These are phyloP conservation scores for Fusarium compactum DNA, from an alignment of 2,329 filamentous ascomycete genomes.

Conservation along the genomic window DNA sequence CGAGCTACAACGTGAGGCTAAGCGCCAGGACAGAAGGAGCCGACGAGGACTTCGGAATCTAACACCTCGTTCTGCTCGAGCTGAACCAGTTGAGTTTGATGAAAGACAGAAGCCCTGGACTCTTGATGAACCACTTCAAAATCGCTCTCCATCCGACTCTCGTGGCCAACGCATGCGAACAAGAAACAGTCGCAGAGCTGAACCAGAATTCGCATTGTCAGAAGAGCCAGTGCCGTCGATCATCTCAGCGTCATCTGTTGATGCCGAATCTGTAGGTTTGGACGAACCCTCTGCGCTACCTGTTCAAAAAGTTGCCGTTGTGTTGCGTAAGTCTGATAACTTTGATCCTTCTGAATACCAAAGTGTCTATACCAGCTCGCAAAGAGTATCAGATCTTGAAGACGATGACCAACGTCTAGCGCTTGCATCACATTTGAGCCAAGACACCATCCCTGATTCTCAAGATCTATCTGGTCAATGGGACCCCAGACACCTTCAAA, in stretches of 20 bases:
- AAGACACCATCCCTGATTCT: constrained; percentile 59
- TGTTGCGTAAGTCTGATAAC: constrained; percentile 48
- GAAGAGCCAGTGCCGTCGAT: constrained; percentile 50
- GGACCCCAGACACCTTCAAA: constrained; percentile 25
- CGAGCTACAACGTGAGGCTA: not conserved
- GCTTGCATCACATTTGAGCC: constrained; percentile 50
- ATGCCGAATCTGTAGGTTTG: constrained; percentile 34
- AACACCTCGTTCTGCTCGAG: constrained; percentile 5
- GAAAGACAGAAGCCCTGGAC: constrained; percentile 40
- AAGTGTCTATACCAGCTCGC: constrained; percentile 50
- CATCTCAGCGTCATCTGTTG: constrained; percentile 45
- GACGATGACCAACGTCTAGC: constrained; percentile 50
- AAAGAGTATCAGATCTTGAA: constrained; percentile 52
- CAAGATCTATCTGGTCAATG: constrained; percentile 53
- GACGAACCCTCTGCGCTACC: constrained; percentile 17
- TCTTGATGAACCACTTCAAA: constrained; percentile 24
- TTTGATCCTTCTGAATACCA: constrained; percentile 54
- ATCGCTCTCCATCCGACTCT: constrained; percentile 25
- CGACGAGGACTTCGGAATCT: constrained; percentile 6
- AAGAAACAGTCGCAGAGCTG: constrained; percentile 40
- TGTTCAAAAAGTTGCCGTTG: constrained; percentile 45
- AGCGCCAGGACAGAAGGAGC: constrained; percentile 14
- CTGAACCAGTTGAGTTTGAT: constrained; percentile 12
- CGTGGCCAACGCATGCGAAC: constrained; percentile 33
- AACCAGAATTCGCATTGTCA: constrained; percentile 43